Base-by-base conservation (phyloP, 2,329 filamentous ascomycete species). In the Dryadomyces sulphureus region DNA sequence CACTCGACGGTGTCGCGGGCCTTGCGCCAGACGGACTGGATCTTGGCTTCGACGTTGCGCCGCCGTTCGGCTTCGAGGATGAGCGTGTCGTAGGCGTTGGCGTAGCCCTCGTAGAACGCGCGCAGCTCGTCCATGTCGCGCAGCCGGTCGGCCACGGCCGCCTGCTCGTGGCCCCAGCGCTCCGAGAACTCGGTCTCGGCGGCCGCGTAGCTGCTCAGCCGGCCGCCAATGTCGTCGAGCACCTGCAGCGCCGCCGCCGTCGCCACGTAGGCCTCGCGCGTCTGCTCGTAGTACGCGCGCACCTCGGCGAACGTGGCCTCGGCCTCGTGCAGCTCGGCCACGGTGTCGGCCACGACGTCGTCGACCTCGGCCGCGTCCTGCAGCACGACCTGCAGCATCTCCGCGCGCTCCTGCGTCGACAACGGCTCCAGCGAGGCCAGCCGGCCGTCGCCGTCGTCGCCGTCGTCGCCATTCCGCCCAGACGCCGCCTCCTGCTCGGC, bases 91-190 rank as follows among this genome's bases (percentile, higher is more conserved):
- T 98, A 96, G 0, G 88, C 86, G 45, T 78, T 74, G 19, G 84
- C 72, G 56, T 96, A 98, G 17, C 82, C 80, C 50, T 90, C 83
- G 61, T 95, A 96, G 55, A 95, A 86, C n/a, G 76, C 69, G 11
- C 79, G 73, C 55, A 95, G 75, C 20, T 77, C 76, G 44, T 82
- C 78, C 62, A 96, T 81, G 56, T 94, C 86, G 9, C 72, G 67
- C 36, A 94, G 75, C 54, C 79, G 83, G 16, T 65, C 69, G 32
- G 72, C 69, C 21, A 96, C 84, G 17, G 70, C 72, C 4, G 76
- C 72, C 52, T 81, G 79, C 53, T 94, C 86, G 49, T 81, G 77
- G 24, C 76, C 73, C 87, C 90, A 95, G 2, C 74, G 65, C 20
- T 69, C 65, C 32, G 69, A 67, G 57, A 84, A 89, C 49, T 79